Evolutionary conservation across 345 rosid species (phyloP).

Genomic region (Excoecaria cochinchinensis): DNA sequence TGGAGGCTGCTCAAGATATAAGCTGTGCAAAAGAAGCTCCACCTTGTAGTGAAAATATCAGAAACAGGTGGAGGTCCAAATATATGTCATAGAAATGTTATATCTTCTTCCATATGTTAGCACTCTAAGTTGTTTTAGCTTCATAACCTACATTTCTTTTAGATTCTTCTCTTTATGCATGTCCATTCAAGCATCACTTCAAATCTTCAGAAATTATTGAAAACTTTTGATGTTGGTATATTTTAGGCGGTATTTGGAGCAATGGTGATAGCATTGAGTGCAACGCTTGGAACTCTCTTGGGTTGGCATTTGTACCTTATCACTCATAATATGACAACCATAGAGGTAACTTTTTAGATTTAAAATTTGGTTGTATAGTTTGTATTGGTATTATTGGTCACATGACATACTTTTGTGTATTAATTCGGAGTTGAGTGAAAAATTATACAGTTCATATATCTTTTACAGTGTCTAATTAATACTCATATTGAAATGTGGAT

Average conservation of each 20-base stretch:
- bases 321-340: conserved; percentile 73
- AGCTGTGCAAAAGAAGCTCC: no score
- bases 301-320: conserved; percentile 83
- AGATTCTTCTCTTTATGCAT: neutral
- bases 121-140: conserved; percentile 9
- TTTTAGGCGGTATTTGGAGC: conserved; percentile 52
- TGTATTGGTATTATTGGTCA: neutral
- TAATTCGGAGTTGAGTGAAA: neutral
- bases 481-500: no score
- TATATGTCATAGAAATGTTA: neutral
- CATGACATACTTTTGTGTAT: neutral
- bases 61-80: neutral
- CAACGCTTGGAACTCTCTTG: conserved; percentile 60
- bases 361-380: neutral
- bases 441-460: neutral
- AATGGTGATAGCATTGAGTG: conserved; percentile 42
- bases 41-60: neutral
- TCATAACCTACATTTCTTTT: neutral
- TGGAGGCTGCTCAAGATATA: neutral
- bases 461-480: no score
- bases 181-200: neutral
- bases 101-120: neutral
- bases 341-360: conserved; percentile 49
- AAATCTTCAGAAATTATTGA: neutral
- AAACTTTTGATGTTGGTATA: conserved; percentile 1